These are phyloP conservation scores for Sordariomycetes sp. DNA, from an alignment of 2,329 filamentous ascomycete species.

Conservation along the genomic window DNA sequence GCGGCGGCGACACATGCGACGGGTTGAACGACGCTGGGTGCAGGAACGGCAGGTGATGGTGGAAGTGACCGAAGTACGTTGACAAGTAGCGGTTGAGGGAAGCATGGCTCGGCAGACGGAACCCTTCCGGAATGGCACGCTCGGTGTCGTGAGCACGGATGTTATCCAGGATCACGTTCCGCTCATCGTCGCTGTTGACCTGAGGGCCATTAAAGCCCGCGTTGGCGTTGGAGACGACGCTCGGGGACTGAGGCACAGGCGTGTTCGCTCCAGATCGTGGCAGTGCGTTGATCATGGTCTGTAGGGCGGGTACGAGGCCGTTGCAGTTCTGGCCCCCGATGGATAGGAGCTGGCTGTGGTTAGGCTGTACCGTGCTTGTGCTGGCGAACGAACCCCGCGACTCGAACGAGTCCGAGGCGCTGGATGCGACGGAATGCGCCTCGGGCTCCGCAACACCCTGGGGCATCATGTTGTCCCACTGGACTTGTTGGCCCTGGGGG, in stretches of 20 bases:
- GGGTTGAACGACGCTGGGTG: conserved; percentile 87
- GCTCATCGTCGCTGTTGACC: conserved; percentile 73
- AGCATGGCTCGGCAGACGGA: conserved; percentile 71
- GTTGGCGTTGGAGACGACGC: conserved; percentile 54
- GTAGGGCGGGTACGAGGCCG: conserved; percentile 52
- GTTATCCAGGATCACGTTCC: conserved; percentile 74
- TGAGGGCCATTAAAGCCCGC: conserved; percentile 65
- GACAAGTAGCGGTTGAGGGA: conserved; percentile 86
- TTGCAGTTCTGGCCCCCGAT: conserved; percentile 54
- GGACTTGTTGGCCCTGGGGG: conserved; percentile 61
- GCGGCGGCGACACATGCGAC: conserved; percentile 65
- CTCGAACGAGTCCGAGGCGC: conserved; percentile 55
- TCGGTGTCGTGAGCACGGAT: conserved; percentile 74
- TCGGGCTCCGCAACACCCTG: conserved; percentile 61
- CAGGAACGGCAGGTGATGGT: conserved; percentile 91
- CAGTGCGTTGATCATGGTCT: conserved; percentile 63
- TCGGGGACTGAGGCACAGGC: conserved; percentile 61
- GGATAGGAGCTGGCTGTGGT: conserved; percentile 53
- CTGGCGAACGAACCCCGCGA: conserved; percentile 53
- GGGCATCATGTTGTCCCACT: conserved; percentile 84
- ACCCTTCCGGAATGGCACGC: conserved; percentile 74
- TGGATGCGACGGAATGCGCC: conserved; percentile 62
- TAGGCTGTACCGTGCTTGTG: conserved; percentile 44
- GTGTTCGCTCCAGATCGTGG: conserved; percentile 59
- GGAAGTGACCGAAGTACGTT: conserved; percentile 94